phyloP scores from a whole-genome alignment of 2,329 filamentous ascomycete species.

The Cordyceps tenuipes region DNA sequence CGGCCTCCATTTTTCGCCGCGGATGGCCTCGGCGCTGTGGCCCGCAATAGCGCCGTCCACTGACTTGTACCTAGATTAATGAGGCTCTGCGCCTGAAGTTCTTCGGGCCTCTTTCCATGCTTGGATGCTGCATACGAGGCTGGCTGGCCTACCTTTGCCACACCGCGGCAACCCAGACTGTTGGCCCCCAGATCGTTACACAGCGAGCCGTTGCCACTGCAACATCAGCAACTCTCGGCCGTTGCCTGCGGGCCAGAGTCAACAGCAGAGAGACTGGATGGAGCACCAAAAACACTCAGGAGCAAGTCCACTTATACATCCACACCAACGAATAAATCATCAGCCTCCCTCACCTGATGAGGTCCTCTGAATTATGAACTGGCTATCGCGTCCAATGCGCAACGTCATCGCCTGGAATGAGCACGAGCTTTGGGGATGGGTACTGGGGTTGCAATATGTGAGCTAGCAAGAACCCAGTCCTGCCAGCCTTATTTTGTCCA shows the following conservation, averaged over 20 bases:
- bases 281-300: not conserved
- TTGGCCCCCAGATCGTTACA: not conserved
- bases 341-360: not conserved
- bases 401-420: no score
- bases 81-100: not conserved
- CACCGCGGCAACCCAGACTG: not conserved
- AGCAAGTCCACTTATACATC: not conserved
- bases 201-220: not conserved
- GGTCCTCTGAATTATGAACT: no score
- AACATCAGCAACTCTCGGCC: not conserved
- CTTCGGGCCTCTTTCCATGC: not conserved
- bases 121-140: not conserved
- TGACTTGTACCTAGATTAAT: not conserved
- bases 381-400: no score
- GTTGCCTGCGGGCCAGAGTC: not conserved
- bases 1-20: not conserved
- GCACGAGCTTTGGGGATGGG: not conserved
- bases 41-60: not conserved
- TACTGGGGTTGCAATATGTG: not conserved
- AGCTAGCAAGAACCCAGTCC: not conserved
- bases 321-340: not conserved
- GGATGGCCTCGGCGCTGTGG: not conserved
- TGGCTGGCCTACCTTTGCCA: not conserved
- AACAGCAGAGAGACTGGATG: not conserved
- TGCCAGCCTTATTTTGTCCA: not conserved